Evolutionary conservation across 306 rosid genomes (phyloP), one percentile per base, ranked within the genome.

Genomic region (Fragaria vesca): DNA sequence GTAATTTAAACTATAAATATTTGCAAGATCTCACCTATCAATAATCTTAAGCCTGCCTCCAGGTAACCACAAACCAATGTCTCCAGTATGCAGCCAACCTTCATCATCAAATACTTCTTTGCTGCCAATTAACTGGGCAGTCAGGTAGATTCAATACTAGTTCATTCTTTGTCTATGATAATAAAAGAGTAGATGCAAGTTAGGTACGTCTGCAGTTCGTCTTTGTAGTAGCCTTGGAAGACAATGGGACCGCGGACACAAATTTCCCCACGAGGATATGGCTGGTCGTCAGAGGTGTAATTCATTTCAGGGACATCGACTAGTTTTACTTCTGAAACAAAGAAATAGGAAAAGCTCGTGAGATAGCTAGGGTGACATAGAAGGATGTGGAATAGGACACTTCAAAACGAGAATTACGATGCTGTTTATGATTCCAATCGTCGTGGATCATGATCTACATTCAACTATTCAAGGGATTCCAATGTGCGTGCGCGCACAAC

Each of bases 251-350:
- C 98, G 82, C 97, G 85, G 75, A 90, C 87, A 90, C 98, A 91
- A 80, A 94, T 90, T 91, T 94, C 98, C 45, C 98, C 97, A 62
- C 94, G 97, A 82, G 98, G 96, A 88, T 87, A 69, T 55, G 98
- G 96, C 86, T 78, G 83, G 83, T 94, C 98, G 17, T 91, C 87
- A 47, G 96, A 89, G 73, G 97, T 90, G 86, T 94, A 94, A 85
- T 83, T 91, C 97, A 94, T 91, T 84, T 94, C 96, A 32, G 98
- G 97, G 79, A 94, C 97, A 80, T 95, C 97, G 68, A 87, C 97
- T 40, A 95, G 99, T 85, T 95, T 95, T 87, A 95, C 66, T 91
- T 95, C 99, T 95, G 94, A 83, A 77, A 86, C 69, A 34, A 60
- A 46, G 34, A 83, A 76, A 83, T 26, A 57, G n/a, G 78, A 81